phyloP scores from a whole-genome alignment of 2,329 filamentous ascomycete species.

The Tympanopsis confertula region DNA sequence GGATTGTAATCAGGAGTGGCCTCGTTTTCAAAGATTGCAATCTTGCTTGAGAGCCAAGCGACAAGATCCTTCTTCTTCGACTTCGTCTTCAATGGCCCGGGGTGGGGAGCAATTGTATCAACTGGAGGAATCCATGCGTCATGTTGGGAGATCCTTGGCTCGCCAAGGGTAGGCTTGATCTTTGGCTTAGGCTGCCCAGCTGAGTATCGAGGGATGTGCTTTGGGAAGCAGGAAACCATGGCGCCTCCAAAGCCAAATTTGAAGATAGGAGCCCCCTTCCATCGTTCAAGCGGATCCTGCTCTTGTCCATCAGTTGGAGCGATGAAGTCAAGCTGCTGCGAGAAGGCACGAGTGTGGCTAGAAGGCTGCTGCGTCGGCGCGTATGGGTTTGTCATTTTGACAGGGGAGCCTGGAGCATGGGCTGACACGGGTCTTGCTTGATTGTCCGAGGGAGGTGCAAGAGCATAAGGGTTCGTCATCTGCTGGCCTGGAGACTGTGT shows the following conservation, averaged over 20 bases:
- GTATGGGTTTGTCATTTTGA: slow-evolving; percentile 4
- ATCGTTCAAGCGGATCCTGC: slow-evolving; percentile 71
- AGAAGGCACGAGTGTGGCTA: slow-evolving; percentile 37
- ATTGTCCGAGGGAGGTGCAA: slow-evolving; percentile 21
- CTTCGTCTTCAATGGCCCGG: slow-evolving; percentile 79
- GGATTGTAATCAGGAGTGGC: slow-evolving; percentile 32
- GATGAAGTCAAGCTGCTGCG: slow-evolving; percentile 37
- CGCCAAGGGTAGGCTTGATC: slow-evolving; percentile 72
- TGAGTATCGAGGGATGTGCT: slow-evolving; percentile 75
- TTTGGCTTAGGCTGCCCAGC: slow-evolving; percentile 62
- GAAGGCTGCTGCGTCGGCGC: slow-evolving; percentile 16
- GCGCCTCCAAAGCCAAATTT: slow-evolving; percentile 79
- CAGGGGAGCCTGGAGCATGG: neutral
- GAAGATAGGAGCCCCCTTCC: slow-evolving; percentile 81
- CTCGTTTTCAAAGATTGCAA: slow-evolving; percentile 59
- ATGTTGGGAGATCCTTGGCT: slow-evolving; percentile 65
- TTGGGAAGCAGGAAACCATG: slow-evolving; percentile 76
- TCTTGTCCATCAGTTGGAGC: slow-evolving; percentile 55
- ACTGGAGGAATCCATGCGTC: slow-evolving; percentile 63
- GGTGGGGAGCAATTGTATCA: slow-evolving; percentile 70
- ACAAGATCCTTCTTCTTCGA: slow-evolving; percentile 90
- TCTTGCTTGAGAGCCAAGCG: slow-evolving; percentile 67
- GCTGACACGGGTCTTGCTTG: neutral
- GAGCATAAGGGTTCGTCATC: slow-evolving; percentile 40
- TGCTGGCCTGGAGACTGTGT: slow-evolving; percentile 17